Evolutionary conservation across 2,329 filamentous ascomycete species (phyloP), one percentile per base, ranked within the genome.

Genomic region (Fusarium torulosum): DNA sequence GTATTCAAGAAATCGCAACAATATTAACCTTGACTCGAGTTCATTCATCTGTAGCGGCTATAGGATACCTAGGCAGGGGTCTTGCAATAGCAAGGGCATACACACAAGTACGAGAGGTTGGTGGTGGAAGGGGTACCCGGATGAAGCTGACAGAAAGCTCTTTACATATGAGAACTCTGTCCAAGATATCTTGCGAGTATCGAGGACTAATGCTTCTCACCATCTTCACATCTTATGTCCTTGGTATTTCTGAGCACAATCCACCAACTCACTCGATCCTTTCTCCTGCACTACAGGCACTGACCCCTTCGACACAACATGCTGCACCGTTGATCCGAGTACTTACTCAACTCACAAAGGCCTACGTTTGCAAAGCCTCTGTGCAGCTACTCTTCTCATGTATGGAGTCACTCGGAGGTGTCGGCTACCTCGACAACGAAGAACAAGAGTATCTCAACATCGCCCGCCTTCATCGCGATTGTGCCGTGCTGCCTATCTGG

Each of bases 21-120:
- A 81, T 94, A 15, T 80, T 94, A 9, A 92, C 88, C 59, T 86
- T 93, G 66, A 90, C 88, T 0, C 80, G 88, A 10, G 75, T 90
- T 1, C 84, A 89, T 72, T 88, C 86, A 4, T 80, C 86, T 9
- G 79, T 88, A 3, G 80, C 80, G 0, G 83, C 85, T 0, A 78
- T 86, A 1, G 85, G 83, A 0, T 84, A 84, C 61, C 82, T 85
- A 33, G 84, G 85, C 1, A 82, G 89, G 8, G 86, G 85, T 0
- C 76, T 91, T 1, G 84, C 80, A 0, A 83, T 91, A 15, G 84
- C 85, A 1, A 83, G 84, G 49, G 85, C 86, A 0, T 91, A 86
- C 70, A 82, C 87, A 0, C 80, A 80, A 13, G 86, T 89, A 2
- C 81, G 89, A 11, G 82, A 83, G 52, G 82, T 88, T 5, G 81